Evolutionary conservation across 2,329 filamentous ascomycete genomes (phyloP), one percentile per base, ranked within the genome.

Genomic region (Ampelomyces quisqualis): DNA sequence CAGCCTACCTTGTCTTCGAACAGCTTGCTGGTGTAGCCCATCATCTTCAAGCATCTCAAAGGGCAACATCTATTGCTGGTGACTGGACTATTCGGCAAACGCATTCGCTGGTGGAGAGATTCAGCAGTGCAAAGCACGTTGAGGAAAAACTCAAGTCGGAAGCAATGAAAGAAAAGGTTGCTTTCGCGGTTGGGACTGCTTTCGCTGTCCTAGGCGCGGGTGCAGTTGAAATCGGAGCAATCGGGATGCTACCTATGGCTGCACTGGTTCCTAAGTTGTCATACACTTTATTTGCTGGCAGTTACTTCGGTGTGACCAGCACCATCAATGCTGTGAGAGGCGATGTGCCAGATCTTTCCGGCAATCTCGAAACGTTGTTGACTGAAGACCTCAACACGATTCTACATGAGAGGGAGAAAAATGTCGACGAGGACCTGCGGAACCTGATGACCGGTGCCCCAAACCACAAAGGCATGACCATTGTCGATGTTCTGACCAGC

Each of bases 1-100:
- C 38, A 38, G 34, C 34, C 14, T 38, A 34, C 22, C 40, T 20
- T 11, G 20, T 46, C 2, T 46, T 46, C 26, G 43, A 46, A 13
- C 39, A 41, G 13, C 30, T 46, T 2, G 17, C 24, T 15, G 34
- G 43, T 2, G 3, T 43, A 2, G 24, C 41, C n/a, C 34, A 41
- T 23, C 10, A 27, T 7, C 5, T 5, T 11, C 17, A 11, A 34
- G 38, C 11, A 28, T 42, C 22, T 5, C 20, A 14, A 14, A 17
- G n/a, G 14, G 38, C 29, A n/a, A 32, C 29, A 13, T 11, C 5
- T 6, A 9, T 11, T 32, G 29, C 15, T 32, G 15, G 14, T 2
- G 6, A 7, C 14, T 32, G 11, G 9, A 32, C 20, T 10, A n/a
- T 9, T 9, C 5, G 10, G 10, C 9, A 5, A 5, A 13, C 13